Conservation (phyloP, 2,329 filamentous ascomycete genomes). For the Neospermospora avenae region DNA sequence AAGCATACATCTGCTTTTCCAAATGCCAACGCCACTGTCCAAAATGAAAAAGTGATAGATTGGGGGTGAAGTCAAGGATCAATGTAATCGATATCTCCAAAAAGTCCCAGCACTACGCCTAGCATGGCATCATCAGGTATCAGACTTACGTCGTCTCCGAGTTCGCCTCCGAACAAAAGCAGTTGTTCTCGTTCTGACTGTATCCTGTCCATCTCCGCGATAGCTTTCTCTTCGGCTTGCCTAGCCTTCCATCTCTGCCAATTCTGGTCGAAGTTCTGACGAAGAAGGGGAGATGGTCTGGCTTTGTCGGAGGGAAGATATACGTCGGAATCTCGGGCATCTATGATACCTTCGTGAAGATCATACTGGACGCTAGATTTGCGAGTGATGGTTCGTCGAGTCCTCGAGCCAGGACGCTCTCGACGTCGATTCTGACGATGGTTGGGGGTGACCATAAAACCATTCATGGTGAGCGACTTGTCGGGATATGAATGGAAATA, state of each 20-base stretch:
- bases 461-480: slow-evolving; percentile 25
- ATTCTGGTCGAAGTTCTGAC: slow-evolving; percentile 34
- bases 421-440: slow-evolving; percentile 33
- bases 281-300: slow-evolving; percentile 30
- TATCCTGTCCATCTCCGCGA: slow-evolving; percentile 25
- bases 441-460: slow-evolving; percentile 22
- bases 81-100: slow-evolving; percentile 35
- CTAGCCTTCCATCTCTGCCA: slow-evolving; percentile 33
- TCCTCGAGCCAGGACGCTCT: slow-evolving; percentile 33
- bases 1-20: slow-evolving; percentile 28
- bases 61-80: slow-evolving; percentile 29
- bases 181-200: slow-evolving; percentile 30
- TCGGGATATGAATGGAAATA: neutral
- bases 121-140: slow-evolving; percentile 31
- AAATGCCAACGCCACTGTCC: slow-evolving; percentile 4
- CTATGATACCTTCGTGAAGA: slow-evolving; percentile 26
- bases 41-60: slow-evolving; percentile 13
- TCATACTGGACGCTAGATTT: slow-evolving; percentile 27
- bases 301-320: slow-evolving; percentile 29
- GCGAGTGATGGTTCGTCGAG: slow-evolving; percentile 30
- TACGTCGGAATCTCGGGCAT: slow-evolving; percentile 28
- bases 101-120: slow-evolving; percentile 32
- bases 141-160: slow-evolving; percentile 34
- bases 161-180: slow-evolving; percentile 32
- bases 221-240: slow-evolving; percentile 29